These are phyloP conservation scores for Escallonia herrerae DNA, from an alignment of 129 eudicot species.

Conservation along the genomic window DNA sequence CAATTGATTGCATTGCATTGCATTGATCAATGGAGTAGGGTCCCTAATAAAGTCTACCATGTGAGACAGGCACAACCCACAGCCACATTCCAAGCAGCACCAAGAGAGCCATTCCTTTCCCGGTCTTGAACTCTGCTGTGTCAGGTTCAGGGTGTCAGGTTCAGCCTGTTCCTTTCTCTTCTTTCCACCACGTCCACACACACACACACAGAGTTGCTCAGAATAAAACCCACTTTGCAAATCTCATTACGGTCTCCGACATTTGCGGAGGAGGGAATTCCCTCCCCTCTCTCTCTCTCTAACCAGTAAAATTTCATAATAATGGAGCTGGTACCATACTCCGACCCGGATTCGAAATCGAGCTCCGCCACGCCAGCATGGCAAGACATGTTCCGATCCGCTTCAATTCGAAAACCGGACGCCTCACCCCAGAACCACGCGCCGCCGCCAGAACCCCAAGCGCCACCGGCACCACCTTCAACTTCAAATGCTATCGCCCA, in stretches of 20 bases:
- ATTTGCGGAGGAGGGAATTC: neutral
- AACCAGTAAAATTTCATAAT: neutral
- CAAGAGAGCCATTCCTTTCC: neutral
- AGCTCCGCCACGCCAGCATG: slow-evolving; percentile 48
- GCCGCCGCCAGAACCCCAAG: slow-evolving; percentile 12
- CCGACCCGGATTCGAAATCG: slow-evolving; percentile 48
- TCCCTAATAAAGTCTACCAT: too few species aligned
- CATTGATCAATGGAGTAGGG: too few species aligned
- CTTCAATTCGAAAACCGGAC: slow-evolving; percentile 59
- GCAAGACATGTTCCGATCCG: slow-evolving; percentile 98
- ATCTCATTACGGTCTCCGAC: too few species aligned
- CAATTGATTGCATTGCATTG: too few species aligned
- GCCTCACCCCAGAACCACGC: slow-evolving; percentile 17
- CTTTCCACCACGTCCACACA: too few species aligned
- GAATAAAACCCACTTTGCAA: too few species aligned
- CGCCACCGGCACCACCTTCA: neutral
- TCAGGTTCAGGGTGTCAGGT: too few species aligned
- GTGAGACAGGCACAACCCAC: too few species aligned
- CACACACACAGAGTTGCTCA: too few species aligned
- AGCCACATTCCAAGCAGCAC: neutral
- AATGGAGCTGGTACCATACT: slow-evolving; percentile 77
- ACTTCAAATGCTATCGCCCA: too few species aligned
- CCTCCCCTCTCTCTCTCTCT: neutral
- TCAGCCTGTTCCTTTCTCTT: too few species aligned
- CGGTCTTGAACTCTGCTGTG: neutral